Percentiles rank a stretch among this genome's conserved stretches.
Evolutionary conservation across 202 grass and related monocot species (phyloP).

Genomic region (Carex arenaria): DNA sequence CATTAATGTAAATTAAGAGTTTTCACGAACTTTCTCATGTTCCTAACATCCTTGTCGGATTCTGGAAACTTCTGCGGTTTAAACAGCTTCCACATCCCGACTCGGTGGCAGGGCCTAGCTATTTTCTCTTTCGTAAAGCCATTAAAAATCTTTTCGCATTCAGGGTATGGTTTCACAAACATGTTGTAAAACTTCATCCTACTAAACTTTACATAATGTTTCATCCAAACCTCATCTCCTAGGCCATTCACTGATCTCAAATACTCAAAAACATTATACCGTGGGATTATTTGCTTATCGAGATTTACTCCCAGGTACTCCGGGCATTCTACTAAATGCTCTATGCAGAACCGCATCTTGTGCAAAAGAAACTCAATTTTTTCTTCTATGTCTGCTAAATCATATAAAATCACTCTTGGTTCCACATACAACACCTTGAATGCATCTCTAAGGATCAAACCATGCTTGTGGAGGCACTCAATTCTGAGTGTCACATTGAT

Average conservation of each 20-base stretch:
- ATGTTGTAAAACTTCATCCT: constrained; percentile 70
- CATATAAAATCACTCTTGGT: constrained; percentile 56
- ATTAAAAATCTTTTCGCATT: constrained; percentile 71
- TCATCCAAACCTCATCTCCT: constrained; percentile 64
- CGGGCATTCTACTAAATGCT: constrained; percentile 64
- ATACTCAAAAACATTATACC: constrained; percentile 69
- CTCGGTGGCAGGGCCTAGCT: constrained; percentile 31
- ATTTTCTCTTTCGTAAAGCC: constrained; percentile 23
- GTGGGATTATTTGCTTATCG: constrained; percentile 60
- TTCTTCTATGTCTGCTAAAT: constrained; percentile 52
- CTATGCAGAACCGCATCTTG: constrained; percentile 46
- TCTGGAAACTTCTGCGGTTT: constrained; percentile 36
- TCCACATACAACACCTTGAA: constrained; percentile 60
- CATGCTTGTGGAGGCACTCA: constrained; percentile 55
- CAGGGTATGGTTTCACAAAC: constrained; percentile 84
- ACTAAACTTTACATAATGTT: constrained; percentile 70
- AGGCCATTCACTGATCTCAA: constrained; percentile 39
- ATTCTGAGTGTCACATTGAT: constrained; percentile 44
- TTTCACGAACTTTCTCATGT: constrained; percentile 57
- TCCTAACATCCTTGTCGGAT: constrained; percentile 44
- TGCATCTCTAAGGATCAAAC: constrained; percentile 65
- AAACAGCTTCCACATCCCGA: constrained; percentile 78
- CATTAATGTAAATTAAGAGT: constrained; percentile 34
- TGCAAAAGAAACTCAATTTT: constrained; percentile 66
- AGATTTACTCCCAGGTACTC: constrained; percentile 80